Conservation (phyloP, 345 rosid genomes). For the Adansonia digitata region DNA sequence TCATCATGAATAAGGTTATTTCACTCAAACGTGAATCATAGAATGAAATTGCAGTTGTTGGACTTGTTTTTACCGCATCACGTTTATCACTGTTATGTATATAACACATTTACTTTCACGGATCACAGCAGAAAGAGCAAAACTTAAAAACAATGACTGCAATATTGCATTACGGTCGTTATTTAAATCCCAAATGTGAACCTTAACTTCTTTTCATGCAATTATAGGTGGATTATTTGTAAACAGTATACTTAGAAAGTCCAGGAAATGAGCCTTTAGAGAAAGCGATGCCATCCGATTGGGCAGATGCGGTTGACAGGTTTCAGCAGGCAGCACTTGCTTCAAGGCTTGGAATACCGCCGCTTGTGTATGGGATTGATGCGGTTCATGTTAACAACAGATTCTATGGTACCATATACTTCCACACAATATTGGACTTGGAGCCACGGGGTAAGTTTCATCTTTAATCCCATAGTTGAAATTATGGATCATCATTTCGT, state of each 20-base stretch:
- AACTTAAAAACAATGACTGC: too few relatives aligned
- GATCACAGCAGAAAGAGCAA: too few relatives aligned
- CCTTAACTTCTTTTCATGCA: neutral
- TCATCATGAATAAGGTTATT: too few relatives aligned
- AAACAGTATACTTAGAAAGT: conserved; percentile 67
- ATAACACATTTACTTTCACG: too few relatives aligned
- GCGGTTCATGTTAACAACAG: conserved; percentile 86
- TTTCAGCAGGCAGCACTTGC: conserved; percentile 62
- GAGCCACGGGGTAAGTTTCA: conserved; percentile 63
- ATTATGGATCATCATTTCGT: neutral
- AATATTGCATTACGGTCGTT: neutral
- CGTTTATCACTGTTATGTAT: too few relatives aligned
- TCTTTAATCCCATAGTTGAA: neutral
- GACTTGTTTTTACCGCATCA: too few relatives aligned
- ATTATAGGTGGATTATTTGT: conserved; percentile 5
- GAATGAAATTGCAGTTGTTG: too few relatives aligned
- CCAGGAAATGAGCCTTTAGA: conserved; percentile 67
- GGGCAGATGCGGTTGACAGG: conserved; percentile 80
- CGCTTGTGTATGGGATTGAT: conserved; percentile 68
- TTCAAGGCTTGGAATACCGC: conserved; percentile 84
- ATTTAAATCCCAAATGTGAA: neutral
- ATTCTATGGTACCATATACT: conserved; percentile 71
- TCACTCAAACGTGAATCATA: too few relatives aligned
- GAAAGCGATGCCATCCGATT: conserved; percentile 51
- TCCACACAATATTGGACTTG: conserved; percentile 87